phyloP scores from a whole-genome alignment of 1,139 yeast species.

The Debaryomyces sp. region DNA sequence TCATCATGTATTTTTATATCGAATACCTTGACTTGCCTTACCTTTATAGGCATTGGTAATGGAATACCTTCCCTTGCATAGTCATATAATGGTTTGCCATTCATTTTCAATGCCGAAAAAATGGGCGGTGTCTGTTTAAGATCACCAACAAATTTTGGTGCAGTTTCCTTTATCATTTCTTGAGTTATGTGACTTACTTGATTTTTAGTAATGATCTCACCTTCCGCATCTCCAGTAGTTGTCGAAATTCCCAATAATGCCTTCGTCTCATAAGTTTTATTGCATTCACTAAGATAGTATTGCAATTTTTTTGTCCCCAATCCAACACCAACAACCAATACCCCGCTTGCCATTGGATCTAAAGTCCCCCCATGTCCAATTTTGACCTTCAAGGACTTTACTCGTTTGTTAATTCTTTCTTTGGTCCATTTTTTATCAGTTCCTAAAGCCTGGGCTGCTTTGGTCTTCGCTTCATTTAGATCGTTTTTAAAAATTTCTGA shows the following conservation, averaged over 20 bases:
- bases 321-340: constrained; percentile 88
- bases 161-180: constrained; percentile 52
- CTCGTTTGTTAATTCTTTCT: constrained; percentile 47
- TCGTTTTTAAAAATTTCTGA: constrained; percentile 63
- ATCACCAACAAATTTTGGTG: constrained; percentile 71
- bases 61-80: constrained; percentile 91
- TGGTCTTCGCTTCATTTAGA: constrained; percentile 42
- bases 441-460: constrained; percentile 36
- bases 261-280: constrained; percentile 77
- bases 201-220: constrained; percentile 67
- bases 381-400: constrained; percentile 64
- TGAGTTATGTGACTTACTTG: constrained; percentile 60
- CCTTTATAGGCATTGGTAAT: constrained; percentile 77
- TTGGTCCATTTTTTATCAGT: constrained; percentile 51
- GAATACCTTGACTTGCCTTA: constrained; percentile 68
- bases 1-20: constrained; percentile 53
- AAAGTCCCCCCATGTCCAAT: constrained; percentile 99
- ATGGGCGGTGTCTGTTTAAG: constrained; percentile 93
- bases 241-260: constrained; percentile 90
- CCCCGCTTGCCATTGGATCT: constrained; percentile 95
- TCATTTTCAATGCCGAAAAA: constrained; percentile 90
- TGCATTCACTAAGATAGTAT: constrained; percentile 69
- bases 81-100: constrained; percentile 92
- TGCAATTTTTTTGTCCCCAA: constrained; percentile 82
- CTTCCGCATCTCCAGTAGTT: constrained; percentile 93